These are phyloP conservation scores for Tuber umbilicatum DNA, from an alignment of 495 filamentous ascomycete species.

Conservation along the genomic window DNA sequence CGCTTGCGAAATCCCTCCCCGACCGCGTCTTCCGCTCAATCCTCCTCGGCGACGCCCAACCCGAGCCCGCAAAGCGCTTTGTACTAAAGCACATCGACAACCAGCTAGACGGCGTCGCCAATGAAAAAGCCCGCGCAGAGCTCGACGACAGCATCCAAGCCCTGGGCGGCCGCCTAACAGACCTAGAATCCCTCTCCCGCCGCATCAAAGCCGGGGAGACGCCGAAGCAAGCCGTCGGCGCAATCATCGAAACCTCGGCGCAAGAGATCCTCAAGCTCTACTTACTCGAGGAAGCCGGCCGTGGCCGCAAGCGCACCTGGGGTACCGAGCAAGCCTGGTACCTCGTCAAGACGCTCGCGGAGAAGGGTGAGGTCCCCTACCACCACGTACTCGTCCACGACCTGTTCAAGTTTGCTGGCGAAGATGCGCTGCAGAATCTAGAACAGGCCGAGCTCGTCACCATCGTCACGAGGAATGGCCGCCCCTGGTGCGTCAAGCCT, in stretches of 20 bases:
- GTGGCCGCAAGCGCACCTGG: slow-evolving; percentile 53
- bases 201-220: slow-evolving; percentile 86
- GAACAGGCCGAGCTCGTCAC: slow-evolving; percentile 84
- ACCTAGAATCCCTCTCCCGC: slow-evolving; percentile 85
- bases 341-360: slow-evolving; percentile 66
- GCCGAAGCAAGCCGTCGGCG: slow-evolving; percentile 72
- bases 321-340: slow-evolving; percentile 81
- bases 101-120: slow-evolving; percentile 42
- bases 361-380: slow-evolving; percentile 59
- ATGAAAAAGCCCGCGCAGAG: slow-evolving; percentile 44
- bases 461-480: slow-evolving; percentile 63
- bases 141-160: slow-evolving; percentile 75
- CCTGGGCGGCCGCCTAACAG: slow-evolving; percentile 83
- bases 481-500: slow-evolving; percentile 66
- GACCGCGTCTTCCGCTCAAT: slow-evolving; percentile 86
- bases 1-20: slow-evolving; percentile 70
- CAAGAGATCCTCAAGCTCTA: slow-evolving; percentile 92
- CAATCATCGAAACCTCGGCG: slow-evolving; percentile 80
- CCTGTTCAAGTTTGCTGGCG: slow-evolving; percentile 62
- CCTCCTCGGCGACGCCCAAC: slow-evolving; percentile 73
- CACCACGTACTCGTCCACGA: slow-evolving; percentile 72
- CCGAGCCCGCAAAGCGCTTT: slow-evolving; percentile 78
- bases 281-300: slow-evolving; percentile 54
- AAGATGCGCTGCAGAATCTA: slow-evolving; percentile 66
- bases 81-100: slow-evolving; percentile 73